Percentiles rank a stretch among this genome's conserved stretches.
These are phyloP conservation scores for Tulasnella sp. DNA, from an alignment of 768 basidiomycete genomes.

Conservation along the genomic window DNA sequence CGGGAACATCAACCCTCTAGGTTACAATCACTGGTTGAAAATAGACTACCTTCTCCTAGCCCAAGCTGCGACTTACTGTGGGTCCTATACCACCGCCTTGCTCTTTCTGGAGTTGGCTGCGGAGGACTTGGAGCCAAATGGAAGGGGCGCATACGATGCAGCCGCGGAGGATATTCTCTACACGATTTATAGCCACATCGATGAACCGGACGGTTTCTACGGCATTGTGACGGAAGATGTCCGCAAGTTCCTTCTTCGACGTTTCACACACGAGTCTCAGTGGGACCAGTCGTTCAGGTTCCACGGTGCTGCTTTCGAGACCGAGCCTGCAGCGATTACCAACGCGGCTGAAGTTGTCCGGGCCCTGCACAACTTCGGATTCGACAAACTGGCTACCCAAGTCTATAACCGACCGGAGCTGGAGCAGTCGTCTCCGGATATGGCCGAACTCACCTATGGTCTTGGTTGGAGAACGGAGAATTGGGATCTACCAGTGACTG, in stretches of 20 bases:
- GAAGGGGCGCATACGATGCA: conserved; percentile 24
- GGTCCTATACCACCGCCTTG: conserved; percentile 82
- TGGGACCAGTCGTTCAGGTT: conserved; percentile 88
- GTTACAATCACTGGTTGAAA: conserved; percentile 73
- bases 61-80: conserved; percentile 62
- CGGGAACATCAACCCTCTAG: conserved; percentile 34
- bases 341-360: conserved; percentile 61
- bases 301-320: conserved; percentile 78
- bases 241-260: conserved; percentile 68
- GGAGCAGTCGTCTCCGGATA: neutral
- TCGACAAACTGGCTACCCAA: conserved; percentile 75
- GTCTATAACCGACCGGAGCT: conserved; percentile 34
- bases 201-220: conserved; percentile 98
- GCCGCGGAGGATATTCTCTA: conserved; percentile 53
- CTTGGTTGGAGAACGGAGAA: conserved; percentile 91
- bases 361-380: conserved; percentile 83
- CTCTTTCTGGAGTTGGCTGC: conserved; percentile 72
- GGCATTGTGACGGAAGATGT: conserved; percentile 76
- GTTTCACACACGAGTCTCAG: conserved; percentile 87
- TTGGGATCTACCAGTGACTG: conserved; percentile 82
- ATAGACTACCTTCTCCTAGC: conserved; percentile 68
- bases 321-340: conserved; percentile 37
- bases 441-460: conserved; percentile 52
- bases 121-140: conserved; percentile 35
- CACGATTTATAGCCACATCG: conserved; percentile 89